Evolutionary conservation across 2,329 filamentous ascomycete genomes (phyloP).

Genomic region (Diplodia corticola): DNA sequence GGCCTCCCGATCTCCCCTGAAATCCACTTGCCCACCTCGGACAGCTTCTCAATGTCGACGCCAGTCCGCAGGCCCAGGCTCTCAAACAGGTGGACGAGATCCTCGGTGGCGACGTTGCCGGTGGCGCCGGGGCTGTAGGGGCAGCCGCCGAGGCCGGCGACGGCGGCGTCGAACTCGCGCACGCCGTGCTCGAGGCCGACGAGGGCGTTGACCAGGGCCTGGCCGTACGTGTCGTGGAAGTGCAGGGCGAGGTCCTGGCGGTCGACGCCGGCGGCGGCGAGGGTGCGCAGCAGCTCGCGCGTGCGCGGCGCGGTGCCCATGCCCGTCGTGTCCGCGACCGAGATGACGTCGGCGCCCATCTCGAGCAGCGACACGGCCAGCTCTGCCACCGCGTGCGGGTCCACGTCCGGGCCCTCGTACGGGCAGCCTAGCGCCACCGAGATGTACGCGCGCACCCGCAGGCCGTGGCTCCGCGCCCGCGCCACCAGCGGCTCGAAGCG

Average conservation of each 20-base stretch:
- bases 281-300: conserved; percentile 62
- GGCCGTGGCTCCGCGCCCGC: conserved; percentile 62
- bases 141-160: conserved; percentile 79
- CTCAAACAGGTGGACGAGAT: conserved; percentile 75
- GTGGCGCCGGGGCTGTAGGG: conserved; percentile 84
- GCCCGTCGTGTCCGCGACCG: conserved; percentile 85
- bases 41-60: conserved; percentile 48
- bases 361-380: conserved; percentile 68
- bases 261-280: conserved; percentile 67
- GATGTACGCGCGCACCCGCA: conserved; percentile 76
- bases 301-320: conserved; percentile 81
- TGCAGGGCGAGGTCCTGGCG: conserved; percentile 75
- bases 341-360: conserved; percentile 88
- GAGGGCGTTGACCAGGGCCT: conserved; percentile 79
- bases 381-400: conserved; percentile 61
- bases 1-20: conserved; percentile 36
- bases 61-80: conserved; percentile 74
- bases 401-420: conserved; percentile 59
- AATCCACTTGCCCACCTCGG: conserved; percentile 43
- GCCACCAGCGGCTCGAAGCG: conserved; percentile 70
- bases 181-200: conserved; percentile 77
- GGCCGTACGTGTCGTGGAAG: conserved; percentile 87
- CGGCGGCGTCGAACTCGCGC: conserved; percentile 75
- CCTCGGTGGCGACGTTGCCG: conserved; percentile 83
- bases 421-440: conserved; percentile 74